Conservation (phyloP, 2,329 filamentous ascomycete species). For the Botryotinia convoluta region DNA sequence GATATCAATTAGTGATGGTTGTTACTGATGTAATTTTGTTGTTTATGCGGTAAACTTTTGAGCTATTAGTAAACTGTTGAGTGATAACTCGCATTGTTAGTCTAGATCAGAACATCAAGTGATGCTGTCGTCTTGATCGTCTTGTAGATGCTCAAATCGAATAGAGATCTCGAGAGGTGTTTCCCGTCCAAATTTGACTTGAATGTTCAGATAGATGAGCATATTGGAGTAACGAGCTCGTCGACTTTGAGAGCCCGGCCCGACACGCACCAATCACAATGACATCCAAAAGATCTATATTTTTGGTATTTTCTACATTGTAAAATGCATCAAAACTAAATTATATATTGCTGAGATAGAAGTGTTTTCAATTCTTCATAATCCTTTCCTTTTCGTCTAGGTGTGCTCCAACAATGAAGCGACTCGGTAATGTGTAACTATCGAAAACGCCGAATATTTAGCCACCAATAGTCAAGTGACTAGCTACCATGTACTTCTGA, state of each 20-base stretch:
- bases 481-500: no score
- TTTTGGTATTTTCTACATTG: no score
- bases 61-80: not conserved
- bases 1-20: not conserved
- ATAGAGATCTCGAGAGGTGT: not conserved
- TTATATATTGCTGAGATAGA: no score
- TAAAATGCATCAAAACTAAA: no score
- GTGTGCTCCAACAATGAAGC: no score
- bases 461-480: no score
- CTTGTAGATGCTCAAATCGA: not conserved
- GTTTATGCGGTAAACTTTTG: not conserved
- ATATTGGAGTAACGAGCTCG: not conserved
- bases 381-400: no score
- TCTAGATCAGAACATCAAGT: not conserved
- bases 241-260: not conserved
- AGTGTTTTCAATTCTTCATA: no score
- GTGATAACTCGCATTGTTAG: not conserved
- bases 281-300: no score
- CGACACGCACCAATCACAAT: not conserved
- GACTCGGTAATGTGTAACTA: no score
- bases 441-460: no score
- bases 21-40: not conserved
- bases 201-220: not conserved
- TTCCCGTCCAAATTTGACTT: not conserved
- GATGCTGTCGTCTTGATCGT: not conserved